A percentile compares a stretch with the other conserved stretches of the same genome.
These are phyloP conservation scores for Rehmannia glutinosa DNA, from an alignment of 257 asterid species.

Conservation along the genomic window DNA sequence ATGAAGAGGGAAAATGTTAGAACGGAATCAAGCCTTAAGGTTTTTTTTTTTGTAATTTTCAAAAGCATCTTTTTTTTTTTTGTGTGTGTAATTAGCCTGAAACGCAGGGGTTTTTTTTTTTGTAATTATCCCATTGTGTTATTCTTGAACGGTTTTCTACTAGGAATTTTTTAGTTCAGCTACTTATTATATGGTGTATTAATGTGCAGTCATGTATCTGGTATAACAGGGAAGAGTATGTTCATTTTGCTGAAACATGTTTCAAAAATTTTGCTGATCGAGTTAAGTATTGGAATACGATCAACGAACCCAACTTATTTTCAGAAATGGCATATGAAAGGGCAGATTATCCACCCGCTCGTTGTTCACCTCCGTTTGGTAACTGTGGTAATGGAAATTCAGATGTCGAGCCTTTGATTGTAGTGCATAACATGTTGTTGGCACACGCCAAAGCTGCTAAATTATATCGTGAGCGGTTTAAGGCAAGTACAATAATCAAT, in stretches of 20 bases:
- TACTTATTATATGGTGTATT: too few species aligned
- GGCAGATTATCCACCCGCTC: constrained; percentile 55
- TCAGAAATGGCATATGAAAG: constrained; percentile 42
- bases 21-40: too few species aligned
- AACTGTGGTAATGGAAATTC: constrained; percentile 62
- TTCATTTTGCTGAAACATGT: constrained; percentile 52
- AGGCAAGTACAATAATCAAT: constrained; percentile 32
- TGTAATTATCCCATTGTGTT: too few species aligned
- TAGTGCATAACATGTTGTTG: constrained; percentile 55
- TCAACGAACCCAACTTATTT: constrained; percentile 61
- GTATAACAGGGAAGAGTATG: constrained; percentile 55
- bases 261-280: constrained; percentile 57
- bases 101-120: too few species aligned
- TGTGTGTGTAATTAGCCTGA: too few species aligned
- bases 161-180: too few species aligned
- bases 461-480: constrained; percentile 47
- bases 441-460: constrained; percentile 78
- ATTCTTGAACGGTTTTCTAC: too few species aligned
- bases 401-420: constrained; percentile 67
- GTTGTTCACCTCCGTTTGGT: constrained; percentile 75
- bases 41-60: too few species aligned
- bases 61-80: too few species aligned
- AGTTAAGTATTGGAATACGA: constrained; percentile 61
- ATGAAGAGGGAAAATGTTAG: too few species aligned
- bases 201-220: too few species aligned